phyloP scores from a whole-genome alignment of 1,284 basidiomycete species.

The Tilletia walkeri region DNA sequence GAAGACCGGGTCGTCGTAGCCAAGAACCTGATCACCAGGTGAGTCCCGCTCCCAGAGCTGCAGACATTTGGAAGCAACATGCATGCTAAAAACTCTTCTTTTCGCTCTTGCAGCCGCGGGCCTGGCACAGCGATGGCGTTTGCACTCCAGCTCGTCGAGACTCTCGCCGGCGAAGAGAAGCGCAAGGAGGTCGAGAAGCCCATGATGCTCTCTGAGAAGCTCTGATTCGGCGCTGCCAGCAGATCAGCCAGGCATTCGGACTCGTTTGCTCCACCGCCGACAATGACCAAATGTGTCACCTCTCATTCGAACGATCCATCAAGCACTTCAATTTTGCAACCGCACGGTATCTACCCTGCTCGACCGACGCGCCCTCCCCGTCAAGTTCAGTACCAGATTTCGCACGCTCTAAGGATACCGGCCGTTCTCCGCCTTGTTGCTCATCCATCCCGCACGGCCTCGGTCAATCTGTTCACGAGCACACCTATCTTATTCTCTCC shows the following conservation, averaged over 20 bases:
- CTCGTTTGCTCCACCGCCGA: too few relatives aligned
- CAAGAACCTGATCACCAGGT: slow-evolving; percentile 75
- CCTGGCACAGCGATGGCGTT: slow-evolving; percentile 79
- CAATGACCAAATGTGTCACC: too few relatives aligned
- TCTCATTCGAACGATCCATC: too few relatives aligned
- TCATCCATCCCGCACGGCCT: neutral
- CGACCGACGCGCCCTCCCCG: too few relatives aligned
- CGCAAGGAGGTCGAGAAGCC: slow-evolving; percentile 68
- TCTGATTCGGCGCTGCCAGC: neutral
- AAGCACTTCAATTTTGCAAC: too few relatives aligned
- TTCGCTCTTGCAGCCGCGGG: slow-evolving; percentile 64
- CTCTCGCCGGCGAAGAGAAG: slow-evolving; percentile 68
- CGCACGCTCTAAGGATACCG: too few relatives aligned
- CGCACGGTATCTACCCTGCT: too few relatives aligned
- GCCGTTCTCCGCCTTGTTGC: too few relatives aligned
- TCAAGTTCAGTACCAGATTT: too few relatives aligned
- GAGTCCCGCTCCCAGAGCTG: neutral
- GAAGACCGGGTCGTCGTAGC: slow-evolving; percentile 72
- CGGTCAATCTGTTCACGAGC: neutral
- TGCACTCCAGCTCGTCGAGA: slow-evolving; percentile 70
- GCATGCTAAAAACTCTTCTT: neutral
- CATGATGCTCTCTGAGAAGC: slow-evolving; percentile 62
- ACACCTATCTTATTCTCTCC: too few relatives aligned
- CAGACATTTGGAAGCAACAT: too few relatives aligned
- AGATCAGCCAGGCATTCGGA: too few relatives aligned